Evolutionary conservation across 495 filamentous ascomycete genomes (phyloP).

Genomic region (Achaetomiella virescens): DNA sequence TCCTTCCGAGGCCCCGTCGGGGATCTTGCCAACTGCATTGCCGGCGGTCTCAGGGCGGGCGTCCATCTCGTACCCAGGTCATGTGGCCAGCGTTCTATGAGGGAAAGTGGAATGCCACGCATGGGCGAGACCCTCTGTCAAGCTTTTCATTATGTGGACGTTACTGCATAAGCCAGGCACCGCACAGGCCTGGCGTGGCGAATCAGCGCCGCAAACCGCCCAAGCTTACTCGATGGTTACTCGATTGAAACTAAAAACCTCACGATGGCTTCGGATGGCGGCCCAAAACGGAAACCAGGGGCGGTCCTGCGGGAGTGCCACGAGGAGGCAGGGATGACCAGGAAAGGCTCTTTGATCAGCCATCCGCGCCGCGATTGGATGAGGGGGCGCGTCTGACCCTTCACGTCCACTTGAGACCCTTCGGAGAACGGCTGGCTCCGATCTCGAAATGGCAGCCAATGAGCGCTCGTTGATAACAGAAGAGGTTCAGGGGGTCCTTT

Average conservation of each 20-base stretch:
- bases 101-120: background rate
- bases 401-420: background rate
- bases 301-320: background rate
- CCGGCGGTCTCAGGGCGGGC: background rate
- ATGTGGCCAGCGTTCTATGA: background rate
- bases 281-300: constrained; percentile 18
- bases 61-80: background rate
- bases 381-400: too few relatives aligned
- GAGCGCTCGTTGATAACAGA: background rate
- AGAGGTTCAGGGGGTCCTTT: background rate
- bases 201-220: constrained; percentile 15
- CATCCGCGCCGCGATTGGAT: background rate
- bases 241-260: constrained; percentile 30
- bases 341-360: background rate
- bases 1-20: too few relatives aligned
- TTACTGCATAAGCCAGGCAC: background rate
- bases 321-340: background rate
- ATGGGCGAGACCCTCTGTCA: background rate
- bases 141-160: background rate
- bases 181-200: constrained; percentile 2
- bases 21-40: too few relatives aligned
- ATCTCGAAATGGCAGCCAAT: background rate
- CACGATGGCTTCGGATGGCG: constrained; percentile 21
- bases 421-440: constrained; percentile 6
- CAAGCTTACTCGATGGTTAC: constrained; percentile 33